Base-by-base conservation (phyloP, 768 basidiomycete species). In the Kwoniella sp. region DNA sequence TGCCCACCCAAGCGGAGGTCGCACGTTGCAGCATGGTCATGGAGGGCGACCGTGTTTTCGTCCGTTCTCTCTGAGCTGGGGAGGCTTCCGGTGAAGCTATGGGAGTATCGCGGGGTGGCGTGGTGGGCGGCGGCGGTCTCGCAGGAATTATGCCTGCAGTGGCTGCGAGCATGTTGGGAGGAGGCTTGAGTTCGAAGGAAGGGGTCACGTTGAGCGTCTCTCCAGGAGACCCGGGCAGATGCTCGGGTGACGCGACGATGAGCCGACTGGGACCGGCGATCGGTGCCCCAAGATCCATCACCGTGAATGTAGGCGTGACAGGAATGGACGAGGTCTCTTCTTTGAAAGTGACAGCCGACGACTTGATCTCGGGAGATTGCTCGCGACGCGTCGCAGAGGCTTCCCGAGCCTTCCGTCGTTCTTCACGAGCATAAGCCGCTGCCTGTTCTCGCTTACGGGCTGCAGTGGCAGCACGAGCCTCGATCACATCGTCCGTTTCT, bases 21-120 rank as follows among this genome's bases (percentile, higher is more conserved):
- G 92, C 93, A 26, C 93, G 87, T 73, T 97, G 94, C 86, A 98
- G 91, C 79, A 98, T 96, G 73, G 89, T 93, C 57, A 98, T 91
- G 63, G 93, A 95, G 5, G 92, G 90, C 1, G 92, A 88, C 17
- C 94, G 85, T 26, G 81, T 83, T 78, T 94, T 93, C 29, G 28
- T 53, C 12, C 50, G 20, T 12, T 61, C 60, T 31, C 58, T 55
- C n/a, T 53, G 45, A 23, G 51, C 59, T 2, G 66, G 68, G 13
- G 68, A 70, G 2, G 26, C 66, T 13, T 62, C 67, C 2, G 67
- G 60, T 22, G 56, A 55, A 7, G 58, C 22, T 12, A 60, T 26
- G 25, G 26, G 53, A 5, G 23, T 17, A 2, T 66, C 69, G 22
- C 62, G 48, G 7, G 70, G 70, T 12, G 70, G 70, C 4, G 70